A percentile compares a stretch with the other conserved stretches of the same genome.
phyloP scores from a whole-genome alignment of 139 green algal genomes.

The Micractinium sp. region DNA sequence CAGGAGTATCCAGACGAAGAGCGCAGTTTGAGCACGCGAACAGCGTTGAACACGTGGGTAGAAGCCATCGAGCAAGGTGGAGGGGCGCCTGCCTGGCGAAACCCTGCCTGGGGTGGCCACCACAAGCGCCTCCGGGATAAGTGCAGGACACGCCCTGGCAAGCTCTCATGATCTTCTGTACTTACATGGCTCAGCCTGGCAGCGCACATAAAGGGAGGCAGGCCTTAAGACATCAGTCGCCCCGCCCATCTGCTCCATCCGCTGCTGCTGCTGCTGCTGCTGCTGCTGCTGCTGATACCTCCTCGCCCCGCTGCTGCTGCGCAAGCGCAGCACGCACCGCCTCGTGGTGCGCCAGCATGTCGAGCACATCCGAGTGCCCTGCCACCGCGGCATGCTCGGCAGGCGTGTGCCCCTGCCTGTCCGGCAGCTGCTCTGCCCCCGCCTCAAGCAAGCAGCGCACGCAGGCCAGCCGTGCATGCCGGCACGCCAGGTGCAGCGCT shows the following conservation, averaged over 20 bases:
- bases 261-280: too few species aligned
- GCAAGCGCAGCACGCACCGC: not conserved
- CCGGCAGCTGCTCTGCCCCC: not conserved
- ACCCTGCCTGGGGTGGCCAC: too few species aligned
- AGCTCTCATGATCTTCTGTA: too few species aligned
- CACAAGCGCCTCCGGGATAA: too few species aligned
- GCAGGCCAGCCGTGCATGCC: slow-evolving; percentile 20
- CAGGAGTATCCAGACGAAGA: too few species aligned
- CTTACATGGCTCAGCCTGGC: not conserved
- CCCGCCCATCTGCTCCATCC: not conserved
- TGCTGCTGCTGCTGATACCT: not conserved
- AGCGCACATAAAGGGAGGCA: not conserved
- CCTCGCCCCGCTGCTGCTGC: not conserved
- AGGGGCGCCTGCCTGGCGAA: too few species aligned
- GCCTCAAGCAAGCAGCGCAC: slow-evolving; percentile 5
- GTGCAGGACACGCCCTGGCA: not conserved
- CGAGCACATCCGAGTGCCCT: not conserved
- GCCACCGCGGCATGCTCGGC: not conserved
- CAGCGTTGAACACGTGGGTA: too few species aligned
- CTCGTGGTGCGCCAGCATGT: slow-evolving; percentile 21
- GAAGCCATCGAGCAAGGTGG: too few species aligned
- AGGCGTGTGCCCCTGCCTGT: not conserved
- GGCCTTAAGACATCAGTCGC: not conserved
- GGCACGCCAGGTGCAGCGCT: slow-evolving; percentile 29
- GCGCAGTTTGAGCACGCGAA: too few species aligned